Evolutionary conservation across 495 filamentous ascomycete genomes (phyloP).

Genomic region (Bombardia bombarda): DNA sequence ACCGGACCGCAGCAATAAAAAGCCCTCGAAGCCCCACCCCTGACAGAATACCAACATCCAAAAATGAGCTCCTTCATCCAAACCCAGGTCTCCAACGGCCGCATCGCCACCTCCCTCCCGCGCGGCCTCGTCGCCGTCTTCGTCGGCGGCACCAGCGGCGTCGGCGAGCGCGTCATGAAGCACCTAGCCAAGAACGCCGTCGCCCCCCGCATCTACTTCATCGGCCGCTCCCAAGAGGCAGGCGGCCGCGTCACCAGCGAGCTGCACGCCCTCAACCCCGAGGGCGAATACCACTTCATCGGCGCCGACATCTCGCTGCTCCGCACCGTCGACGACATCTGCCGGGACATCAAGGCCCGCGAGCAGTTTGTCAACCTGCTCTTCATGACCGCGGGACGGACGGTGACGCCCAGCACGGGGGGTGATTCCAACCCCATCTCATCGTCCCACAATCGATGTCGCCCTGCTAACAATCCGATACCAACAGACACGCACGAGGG

Average conservation of each 20-base stretch:
- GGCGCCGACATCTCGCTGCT: conserved; percentile 50
- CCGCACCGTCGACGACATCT: conserved; percentile 51
- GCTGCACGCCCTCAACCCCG: conserved; percentile 39
- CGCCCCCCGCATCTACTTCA: conserved; percentile 32
- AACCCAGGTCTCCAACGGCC: conserved; percentile 30
- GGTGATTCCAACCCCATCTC: no score
- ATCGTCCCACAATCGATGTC: no score
- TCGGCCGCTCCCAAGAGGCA: conserved; percentile 37
- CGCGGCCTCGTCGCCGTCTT: conserved; percentile 45
- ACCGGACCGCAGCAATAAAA: no score
- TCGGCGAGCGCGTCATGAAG: conserved; percentile 52
- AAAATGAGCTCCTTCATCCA: conserved; percentile 32
- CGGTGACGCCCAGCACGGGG: conserved; percentile 5
- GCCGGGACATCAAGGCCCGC: conserved; percentile 39
- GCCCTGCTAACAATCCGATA: no score
- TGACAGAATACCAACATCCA: no score
- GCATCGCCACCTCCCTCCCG: conserved; percentile 30
- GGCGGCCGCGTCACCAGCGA: conserved; percentile 37
- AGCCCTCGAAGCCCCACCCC: no score
- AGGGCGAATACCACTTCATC: conserved; percentile 51
- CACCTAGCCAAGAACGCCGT: conserved; percentile 44
- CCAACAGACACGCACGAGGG: conserved; percentile 56
- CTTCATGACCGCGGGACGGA: conserved; percentile 45
- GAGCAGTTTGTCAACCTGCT: conserved; percentile 51
- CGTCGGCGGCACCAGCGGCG: conserved; percentile 58